These are phyloP conservation scores for Psilocybe tampanensis DNA, from an alignment of 768 basidiomycete species.

Conservation along the genomic window DNA sequence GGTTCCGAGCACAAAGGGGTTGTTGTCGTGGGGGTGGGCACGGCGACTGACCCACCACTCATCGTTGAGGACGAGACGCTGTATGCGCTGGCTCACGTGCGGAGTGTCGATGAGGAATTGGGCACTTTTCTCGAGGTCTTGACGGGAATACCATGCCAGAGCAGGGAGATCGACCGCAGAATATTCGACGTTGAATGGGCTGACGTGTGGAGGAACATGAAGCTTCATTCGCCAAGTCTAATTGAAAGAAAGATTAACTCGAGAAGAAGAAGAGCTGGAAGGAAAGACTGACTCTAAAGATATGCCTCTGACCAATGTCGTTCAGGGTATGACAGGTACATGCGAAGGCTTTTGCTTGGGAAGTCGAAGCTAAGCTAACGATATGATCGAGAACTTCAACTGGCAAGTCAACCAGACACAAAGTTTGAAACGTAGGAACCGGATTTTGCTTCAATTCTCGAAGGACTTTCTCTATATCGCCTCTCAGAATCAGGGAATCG, in stretches of 20 bases:
- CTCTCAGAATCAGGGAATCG: not conserved
- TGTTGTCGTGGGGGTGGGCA: constrained; percentile 20
- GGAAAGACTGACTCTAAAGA: constrained; percentile 19
- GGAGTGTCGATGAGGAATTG: constrained; percentile 17
- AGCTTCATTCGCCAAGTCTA: constrained; percentile 23
- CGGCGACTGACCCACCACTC: constrained; percentile 26
- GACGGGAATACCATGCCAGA: constrained; percentile 16
- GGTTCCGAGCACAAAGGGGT: constrained; percentile 19
- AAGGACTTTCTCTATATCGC: constrained; percentile 18
- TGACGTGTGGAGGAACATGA: constrained; percentile 18
- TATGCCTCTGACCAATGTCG: constrained; percentile 20
- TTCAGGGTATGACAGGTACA: constrained; percentile 21
- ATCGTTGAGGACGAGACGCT: constrained; percentile 20
- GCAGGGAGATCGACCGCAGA: constrained; percentile 18
- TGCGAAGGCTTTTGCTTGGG: constrained; percentile 17
- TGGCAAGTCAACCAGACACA: constrained; percentile 19
- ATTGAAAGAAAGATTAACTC: not conserved
- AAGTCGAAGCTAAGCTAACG: constrained; percentile 11
- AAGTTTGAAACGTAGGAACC: constrained; percentile 20
- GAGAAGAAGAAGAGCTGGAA: not conserved
- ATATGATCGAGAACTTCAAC: constrained; percentile 23
- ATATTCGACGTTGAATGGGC: constrained; percentile 22
- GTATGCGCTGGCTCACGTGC: constrained; percentile 17
- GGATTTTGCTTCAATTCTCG: constrained; percentile 21
- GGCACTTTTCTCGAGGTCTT: constrained; percentile 18